Conservation (phyloP, 2,329 filamentous ascomycete species). For the Lachnellula occidentalis region DNA sequence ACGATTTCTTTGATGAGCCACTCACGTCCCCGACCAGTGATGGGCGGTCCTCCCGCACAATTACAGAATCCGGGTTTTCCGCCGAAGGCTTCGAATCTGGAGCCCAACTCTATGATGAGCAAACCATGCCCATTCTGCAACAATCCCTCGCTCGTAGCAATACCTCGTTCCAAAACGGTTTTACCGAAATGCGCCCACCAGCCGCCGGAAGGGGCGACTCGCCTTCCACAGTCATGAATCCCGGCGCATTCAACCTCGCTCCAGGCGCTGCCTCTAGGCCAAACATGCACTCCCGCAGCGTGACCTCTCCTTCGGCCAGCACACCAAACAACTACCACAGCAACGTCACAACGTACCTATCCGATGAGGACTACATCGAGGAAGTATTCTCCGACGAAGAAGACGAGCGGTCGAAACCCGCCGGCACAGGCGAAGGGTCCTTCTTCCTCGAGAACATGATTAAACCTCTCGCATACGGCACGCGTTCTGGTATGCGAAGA, state of each 20-base stretch:
- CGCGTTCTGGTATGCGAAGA: slow-evolving; percentile 54
- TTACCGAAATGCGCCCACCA: slow-evolving; percentile 64
- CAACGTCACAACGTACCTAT: slow-evolving; percentile 56
- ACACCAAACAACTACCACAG: slow-evolving; percentile 48
- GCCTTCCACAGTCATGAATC: slow-evolving; percentile 56
- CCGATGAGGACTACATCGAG: slow-evolving; percentile 70
- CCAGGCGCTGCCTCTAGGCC: slow-evolving; percentile 48
- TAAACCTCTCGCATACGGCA: slow-evolving; percentile 51
- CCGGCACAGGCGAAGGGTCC: slow-evolving; percentile 31
- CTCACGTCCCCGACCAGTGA: slow-evolving; percentile 54
- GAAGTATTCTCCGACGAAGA: slow-evolving; percentile 78
- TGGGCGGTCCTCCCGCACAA: slow-evolving; percentile 54
- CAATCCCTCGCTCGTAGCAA: slow-evolving; percentile 66
- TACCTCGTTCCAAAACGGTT: slow-evolving; percentile 80
- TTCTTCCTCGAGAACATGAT: slow-evolving; percentile 59
- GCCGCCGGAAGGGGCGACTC: slow-evolving; percentile 52
- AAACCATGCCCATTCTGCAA: slow-evolving; percentile 83
- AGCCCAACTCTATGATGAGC: slow-evolving; percentile 85
- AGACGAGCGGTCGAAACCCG: slow-evolving; percentile 36
- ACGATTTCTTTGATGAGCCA: slow-evolving; percentile 73
- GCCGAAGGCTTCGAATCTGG: slow-evolving; percentile 65
- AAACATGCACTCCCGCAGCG: slow-evolving; percentile 70
- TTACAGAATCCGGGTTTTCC: slow-evolving; percentile 60
- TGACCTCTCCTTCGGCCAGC: slow-evolving; percentile 67
- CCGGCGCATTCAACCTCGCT: slow-evolving; percentile 49